Conservation (phyloP, 1,284 basidiomycete genomes). For the Retiboletus flavoniger region DNA sequence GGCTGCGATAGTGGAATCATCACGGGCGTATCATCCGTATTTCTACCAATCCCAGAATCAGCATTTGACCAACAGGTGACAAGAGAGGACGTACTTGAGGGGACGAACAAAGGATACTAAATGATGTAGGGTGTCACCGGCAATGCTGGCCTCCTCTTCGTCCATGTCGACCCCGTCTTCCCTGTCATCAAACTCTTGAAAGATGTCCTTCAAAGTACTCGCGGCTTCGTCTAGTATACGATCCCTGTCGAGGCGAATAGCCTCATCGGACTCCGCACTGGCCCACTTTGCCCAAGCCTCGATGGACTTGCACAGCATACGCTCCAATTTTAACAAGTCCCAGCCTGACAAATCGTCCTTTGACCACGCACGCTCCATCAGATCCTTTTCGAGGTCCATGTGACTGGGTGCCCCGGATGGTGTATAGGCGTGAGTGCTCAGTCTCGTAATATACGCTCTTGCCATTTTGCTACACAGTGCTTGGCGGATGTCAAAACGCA, state of each 20-base stretch:
- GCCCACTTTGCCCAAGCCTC: constrained; percentile 54
- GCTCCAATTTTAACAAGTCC: constrained; percentile 61
- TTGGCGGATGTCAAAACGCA: constrained; percentile 63
- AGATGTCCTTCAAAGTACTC: constrained; percentile 64
- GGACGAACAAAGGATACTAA: constrained; percentile 55
- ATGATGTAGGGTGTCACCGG: constrained; percentile 58
- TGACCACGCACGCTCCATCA: constrained; percentile 71
- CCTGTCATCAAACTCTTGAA: constrained; percentile 66
- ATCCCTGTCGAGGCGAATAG: constrained; percentile 41
- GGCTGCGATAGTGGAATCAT: constrained; percentile 54
- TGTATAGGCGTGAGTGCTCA: constrained; percentile 52
- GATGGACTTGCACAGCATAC: constrained; percentile 50
- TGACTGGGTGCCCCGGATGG: constrained; percentile 57
- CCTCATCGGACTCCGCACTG: constrained; percentile 23
- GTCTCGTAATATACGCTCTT: constrained; percentile 57
- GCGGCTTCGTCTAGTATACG: constrained; percentile 65
- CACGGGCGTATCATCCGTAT: constrained; percentile 49
- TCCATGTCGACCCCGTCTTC: constrained; percentile 61
- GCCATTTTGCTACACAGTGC: constrained; percentile 61
- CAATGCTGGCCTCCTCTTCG: constrained; percentile 61
- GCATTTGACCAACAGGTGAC: constrained; percentile 1
- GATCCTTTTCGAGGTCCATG: constrained; percentile 55
- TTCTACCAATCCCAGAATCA: constrained; percentile 39
- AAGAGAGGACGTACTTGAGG: constrained; percentile 46
- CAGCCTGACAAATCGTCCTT: constrained; percentile 61